Evolutionary conservation across 306 rosid genomes (phyloP).

Genomic region (Acacia melanoxylon): DNA sequence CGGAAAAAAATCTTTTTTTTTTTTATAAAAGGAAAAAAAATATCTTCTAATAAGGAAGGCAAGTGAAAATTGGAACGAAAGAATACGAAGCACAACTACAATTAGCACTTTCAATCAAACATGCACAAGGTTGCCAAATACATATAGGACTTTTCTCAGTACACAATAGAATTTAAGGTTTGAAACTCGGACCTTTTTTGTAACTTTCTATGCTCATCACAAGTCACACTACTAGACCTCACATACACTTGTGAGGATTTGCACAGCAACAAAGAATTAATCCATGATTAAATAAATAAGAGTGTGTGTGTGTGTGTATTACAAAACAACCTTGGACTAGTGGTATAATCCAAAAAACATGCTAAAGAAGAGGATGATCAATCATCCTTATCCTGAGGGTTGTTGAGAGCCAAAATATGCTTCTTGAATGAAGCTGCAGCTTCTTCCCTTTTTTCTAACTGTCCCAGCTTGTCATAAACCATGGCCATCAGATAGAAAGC

Average conservation of each 20-base stretch:
- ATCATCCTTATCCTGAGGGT: slow-evolving; percentile 41
- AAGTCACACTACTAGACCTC: not conserved
- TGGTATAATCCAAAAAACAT: slow-evolving; percentile 38
- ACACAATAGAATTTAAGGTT: not conserved
- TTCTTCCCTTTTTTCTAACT: slow-evolving; percentile 73
- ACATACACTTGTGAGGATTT: not conserved
- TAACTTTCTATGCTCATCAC: not conserved
- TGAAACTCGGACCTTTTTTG: not conserved
- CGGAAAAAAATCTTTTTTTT: too few species aligned
- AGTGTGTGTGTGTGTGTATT: not conserved
- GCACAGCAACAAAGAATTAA: not conserved
- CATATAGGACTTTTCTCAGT: not conserved
- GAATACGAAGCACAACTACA: too few species aligned
- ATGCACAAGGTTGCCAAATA: too few species aligned
- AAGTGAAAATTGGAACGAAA: too few species aligned
- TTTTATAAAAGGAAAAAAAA: too few species aligned
- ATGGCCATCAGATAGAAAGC: slow-evolving; percentile 92
- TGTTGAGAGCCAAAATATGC: slow-evolving; percentile 68
- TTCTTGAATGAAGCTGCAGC: slow-evolving; percentile 76
- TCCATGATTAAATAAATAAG: not conserved
- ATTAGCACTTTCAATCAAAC: too few species aligned
- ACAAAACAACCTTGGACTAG: not conserved
- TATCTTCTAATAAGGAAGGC: too few species aligned
- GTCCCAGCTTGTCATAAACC: slow-evolving; percentile 74
- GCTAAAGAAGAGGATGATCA: slow-evolving; percentile 43